Evolutionary conservation across 352 stramenopile species (phyloP).

Genomic region (Globisporangium cystogenes): DNA sequence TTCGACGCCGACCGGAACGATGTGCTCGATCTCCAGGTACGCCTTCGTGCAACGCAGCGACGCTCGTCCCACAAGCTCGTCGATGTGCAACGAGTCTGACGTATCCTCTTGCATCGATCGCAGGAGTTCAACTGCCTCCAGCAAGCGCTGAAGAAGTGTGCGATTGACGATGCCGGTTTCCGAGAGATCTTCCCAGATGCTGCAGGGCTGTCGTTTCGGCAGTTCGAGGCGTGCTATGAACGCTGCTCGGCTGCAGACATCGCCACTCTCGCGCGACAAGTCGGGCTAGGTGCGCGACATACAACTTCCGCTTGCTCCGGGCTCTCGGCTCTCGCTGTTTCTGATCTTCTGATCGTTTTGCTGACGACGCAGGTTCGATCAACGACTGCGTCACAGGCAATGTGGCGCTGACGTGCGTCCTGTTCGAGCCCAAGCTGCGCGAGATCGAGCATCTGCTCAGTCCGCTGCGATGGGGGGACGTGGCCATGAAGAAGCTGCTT

Average conservation of each 20-base stretch:
- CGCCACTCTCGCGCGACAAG: constrained; percentile 19
- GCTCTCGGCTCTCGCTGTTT: neutral
- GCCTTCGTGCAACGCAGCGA: neutral
- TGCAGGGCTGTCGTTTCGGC: constrained; percentile 20
- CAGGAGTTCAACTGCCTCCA: constrained; percentile 64
- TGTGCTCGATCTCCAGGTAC: constrained; percentile 33
- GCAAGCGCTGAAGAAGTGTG: constrained; percentile 34
- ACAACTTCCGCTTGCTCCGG: neutral
- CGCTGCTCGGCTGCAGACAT: constrained; percentile 30
- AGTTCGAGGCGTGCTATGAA: constrained; percentile 37
- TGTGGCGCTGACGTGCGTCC: constrained; percentile 17
- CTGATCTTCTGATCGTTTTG: neutral
- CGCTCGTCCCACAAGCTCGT: too few species aligned
- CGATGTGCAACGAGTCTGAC: too few species aligned
- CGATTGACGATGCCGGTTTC: constrained; percentile 30
- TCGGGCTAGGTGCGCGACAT: constrained; percentile 33
- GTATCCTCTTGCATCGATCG: neutral
- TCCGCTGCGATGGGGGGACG: constrained; percentile 30
- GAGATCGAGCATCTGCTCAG: constrained; percentile 19
- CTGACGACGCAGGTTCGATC: constrained; percentile 22
- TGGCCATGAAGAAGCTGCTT: constrained; percentile 26
- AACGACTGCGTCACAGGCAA: constrained; percentile 27
- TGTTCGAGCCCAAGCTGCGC: constrained; percentile 23
- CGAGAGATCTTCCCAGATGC: constrained; percentile 26
- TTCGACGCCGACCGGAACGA: constrained; percentile 40